Base-by-base conservation (phyloP, 2,329 filamentous ascomycete species). In the Fusarium sp. region DNA sequence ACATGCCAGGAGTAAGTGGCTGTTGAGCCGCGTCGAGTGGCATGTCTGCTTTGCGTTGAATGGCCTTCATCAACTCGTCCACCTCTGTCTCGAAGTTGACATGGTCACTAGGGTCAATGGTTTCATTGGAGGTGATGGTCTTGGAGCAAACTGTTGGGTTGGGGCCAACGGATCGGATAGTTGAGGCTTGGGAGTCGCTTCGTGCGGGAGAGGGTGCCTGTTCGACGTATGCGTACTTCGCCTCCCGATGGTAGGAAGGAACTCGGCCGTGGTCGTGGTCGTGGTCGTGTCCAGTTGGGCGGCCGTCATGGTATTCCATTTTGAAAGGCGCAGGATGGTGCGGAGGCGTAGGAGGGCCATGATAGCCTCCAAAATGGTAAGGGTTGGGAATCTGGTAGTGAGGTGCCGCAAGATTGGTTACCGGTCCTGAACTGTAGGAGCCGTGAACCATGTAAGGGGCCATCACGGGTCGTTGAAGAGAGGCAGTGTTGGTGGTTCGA, bases 21-120 rank as follows among this genome's bases (percentile, higher is more conserved):
- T 72, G 72, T 24, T 71, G 70, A 7, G 41, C 45, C n/a, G 34
- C 58, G 58, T 74, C 61, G 50, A 64, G 49, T 61, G 70, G 72
- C 15, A 75, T 74, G 12, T 81, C 78, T 22, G 82, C 77, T 70
- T 90, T 91, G 40, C 85, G 80, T 74, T 97, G 93, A 41, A 97
- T 94, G 1, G 90, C 87, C 76, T 90, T 92, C 92, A 97, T 96
- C 38, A 98, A 79, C 38, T 88, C 88, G 73, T 97, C 93, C 34
- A 97, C 88, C 57, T 92, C 87, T 0, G 93, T 97, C n/a, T 86
- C 84, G 73, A 93, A 94, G 58, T 85, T 83, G 35, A 86, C 78
- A n/a, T 85, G 80, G 24, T 81, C 75, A 1, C 79, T 75, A 56
- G 80, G 77, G 56, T 80, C 74, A 28, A 81, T 77, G 9, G 80